Percentiles rank a stretch among this genome's conserved stretches.
These are phyloP conservation scores for Candida ovalis DNA, from an alignment of 805 yeast species.

Conservation along the genomic window DNA sequence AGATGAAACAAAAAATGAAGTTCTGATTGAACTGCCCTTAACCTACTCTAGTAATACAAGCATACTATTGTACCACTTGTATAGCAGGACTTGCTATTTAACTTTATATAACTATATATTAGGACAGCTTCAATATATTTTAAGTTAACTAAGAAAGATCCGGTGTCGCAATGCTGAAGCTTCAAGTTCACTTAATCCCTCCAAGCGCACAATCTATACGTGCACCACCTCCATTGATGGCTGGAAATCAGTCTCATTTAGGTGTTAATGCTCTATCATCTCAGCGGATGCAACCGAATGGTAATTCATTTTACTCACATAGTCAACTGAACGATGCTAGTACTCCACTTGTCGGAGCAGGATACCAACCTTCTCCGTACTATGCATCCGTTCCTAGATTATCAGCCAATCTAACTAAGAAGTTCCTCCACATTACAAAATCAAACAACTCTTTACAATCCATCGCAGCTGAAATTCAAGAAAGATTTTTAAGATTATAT, in stretches of 20 bases:
- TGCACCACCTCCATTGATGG: not conserved
- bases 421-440: conserved; percentile 63
- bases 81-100: too few species aligned
- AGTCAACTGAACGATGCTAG: conserved; percentile 24
- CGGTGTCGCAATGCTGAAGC: conserved; percentile 28
- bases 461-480: conserved; percentile 51
- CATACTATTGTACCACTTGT: too few species aligned
- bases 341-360: conserved; percentile 20
- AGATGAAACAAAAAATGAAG: too few species aligned
- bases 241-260: not conserved
- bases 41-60: too few species aligned
- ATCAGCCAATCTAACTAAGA: conserved; percentile 22
- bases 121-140: too few species aligned
- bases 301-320: conserved; percentile 11
- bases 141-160: too few species aligned
- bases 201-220: conserved; percentile 16
- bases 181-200: conserved; percentile 27
- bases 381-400: not conserved
- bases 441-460: conserved; percentile 42
- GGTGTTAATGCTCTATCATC: not conserved
- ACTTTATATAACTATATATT: too few species aligned
- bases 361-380: conserved; percentile 15
- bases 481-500: conserved; percentile 57
- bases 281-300: conserved; percentile 1
- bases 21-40: too few species aligned